Evolutionary conservation across 2,329 filamentous ascomycete genomes (phyloP), one percentile per base, ranked within the genome.

Genomic region (Didymella segeticola): DNA sequence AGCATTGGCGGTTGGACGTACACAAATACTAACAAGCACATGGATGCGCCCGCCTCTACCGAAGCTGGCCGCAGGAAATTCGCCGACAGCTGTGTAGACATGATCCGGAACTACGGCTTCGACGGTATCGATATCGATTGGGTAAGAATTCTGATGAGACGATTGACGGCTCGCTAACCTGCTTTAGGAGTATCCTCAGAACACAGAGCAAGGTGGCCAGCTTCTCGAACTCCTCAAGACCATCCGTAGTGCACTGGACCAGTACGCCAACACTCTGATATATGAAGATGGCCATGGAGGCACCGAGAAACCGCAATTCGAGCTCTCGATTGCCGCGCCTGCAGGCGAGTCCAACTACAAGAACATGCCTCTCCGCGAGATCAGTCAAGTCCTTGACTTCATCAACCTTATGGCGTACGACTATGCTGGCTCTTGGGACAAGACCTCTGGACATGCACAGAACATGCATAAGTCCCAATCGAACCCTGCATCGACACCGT

Each of bases 1-100:
- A 92, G 89, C 47, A 90, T 96, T 55, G 91, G 91, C 33, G 91
- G 91, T 14, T 95, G 88, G 86, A 89, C 86, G 0, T 91, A 89
- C 71, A 90, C 88, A 3, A 63, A 72, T 34, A 58, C 59, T 17
- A 56, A 65, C 22, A 75, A 84, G 73, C 95, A 96, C 77, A 96
- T 97, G 75, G 79, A 85, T 1, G 78, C 77, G 23, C 89, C 91
- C 0, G 85, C 85, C 0, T 85, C 84, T 15, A 88, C 87, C 0
- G 79, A 81, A 0, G 77, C 79, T 5, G 85, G 87, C 7, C 83
- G 90, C 11, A 76, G 78, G 55, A 81, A 60, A 1, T 96, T 96
- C 69, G 90, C 89, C 1, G 79, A 82, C 43, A 86, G 84, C 23
- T 88, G 90, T 27, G 88, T 96, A 1, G 81, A 86, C 19, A 78